Percentiles rank a stretch among this genome's conserved stretches.
Conservation (phyloP, 1,284 basidiomycete species). For the Leccinum pallidistipes region DNA sequence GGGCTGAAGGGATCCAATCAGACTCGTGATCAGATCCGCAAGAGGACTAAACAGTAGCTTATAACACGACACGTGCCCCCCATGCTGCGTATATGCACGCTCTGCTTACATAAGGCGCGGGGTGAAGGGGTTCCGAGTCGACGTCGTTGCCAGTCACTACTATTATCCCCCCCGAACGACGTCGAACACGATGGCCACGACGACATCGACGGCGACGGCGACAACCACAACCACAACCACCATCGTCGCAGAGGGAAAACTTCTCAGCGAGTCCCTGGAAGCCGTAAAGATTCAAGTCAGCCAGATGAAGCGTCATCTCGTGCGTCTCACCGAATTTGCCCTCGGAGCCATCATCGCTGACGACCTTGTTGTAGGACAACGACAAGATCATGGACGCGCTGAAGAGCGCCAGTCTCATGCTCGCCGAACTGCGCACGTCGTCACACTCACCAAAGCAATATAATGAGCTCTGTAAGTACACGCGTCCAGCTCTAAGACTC, state of each 20-base stretch:
- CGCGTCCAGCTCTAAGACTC: background rate
- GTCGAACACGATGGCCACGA: constrained; percentile 25
- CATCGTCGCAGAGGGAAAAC: constrained; percentile 69
- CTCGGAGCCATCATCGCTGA: background rate
- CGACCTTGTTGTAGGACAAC: constrained; percentile 57
- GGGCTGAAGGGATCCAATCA: too few relatives aligned
- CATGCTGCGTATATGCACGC: background rate
- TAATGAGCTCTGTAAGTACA: constrained; percentile 85
- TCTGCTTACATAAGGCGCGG: constrained; percentile 23
- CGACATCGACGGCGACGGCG: constrained; percentile 11
- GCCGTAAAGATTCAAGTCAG: constrained; percentile 92
- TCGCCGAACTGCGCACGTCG: constrained; percentile 90
- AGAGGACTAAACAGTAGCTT: too few relatives aligned
- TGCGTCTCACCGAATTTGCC: constrained; percentile 40
- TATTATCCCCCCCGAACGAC: constrained; percentile 1
- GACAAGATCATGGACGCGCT: constrained; percentile 97
- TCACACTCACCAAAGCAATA: constrained; percentile 94
- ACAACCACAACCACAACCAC: constrained; percentile 4
- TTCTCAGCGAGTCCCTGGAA: constrained; percentile 78
- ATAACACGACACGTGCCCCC: too few relatives aligned
- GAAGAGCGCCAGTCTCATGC: constrained; percentile 93
- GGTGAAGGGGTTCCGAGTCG: constrained; percentile 9
- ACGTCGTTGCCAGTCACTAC: background rate
- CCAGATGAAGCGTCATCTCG: constrained; percentile 91
- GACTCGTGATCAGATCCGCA: too few relatives aligned